Base-by-base conservation (phyloP, 2,329 filamentous ascomycete species). In the Cladosporium sp. region DNA sequence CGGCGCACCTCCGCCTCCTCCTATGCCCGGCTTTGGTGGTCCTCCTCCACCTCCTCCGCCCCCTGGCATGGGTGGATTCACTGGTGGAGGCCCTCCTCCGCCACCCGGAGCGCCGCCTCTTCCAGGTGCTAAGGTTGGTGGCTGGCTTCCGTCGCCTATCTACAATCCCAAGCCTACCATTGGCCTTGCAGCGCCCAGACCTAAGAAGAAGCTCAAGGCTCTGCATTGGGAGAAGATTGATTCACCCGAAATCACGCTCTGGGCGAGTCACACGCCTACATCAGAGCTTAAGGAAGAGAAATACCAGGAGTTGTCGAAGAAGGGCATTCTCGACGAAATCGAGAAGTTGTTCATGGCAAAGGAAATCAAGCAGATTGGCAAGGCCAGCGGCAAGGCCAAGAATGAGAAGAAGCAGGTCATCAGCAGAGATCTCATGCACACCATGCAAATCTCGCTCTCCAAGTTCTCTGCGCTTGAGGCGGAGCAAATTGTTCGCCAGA, bases 141-240 rank as follows among this genome's bases (percentile, higher is more conserved):
- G 90, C 61, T 97, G 89, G 76, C 75, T 96, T 61, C 81, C 86
- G 48, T 83, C 87, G 62, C 79, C 84, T 63, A 79, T 81, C 32
- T 78, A 79, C 58, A 82, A 83, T 60, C 75, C 78, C 19, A 70
- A 80, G 13, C 76, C 84, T 20, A 82, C 84, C 7, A 79, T 90
- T 64, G 85, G 87, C 42, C 76, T 96, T 66, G 87, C 90, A 35
- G 89, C 91, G 60, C 90, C 91, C 53, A 82, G 93, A 66, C 91
- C 94, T 20, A 97, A 97, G 83, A 97, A 96, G 85, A 99, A 97
- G 81, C 90, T 99, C 74, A 99, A 99, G 84, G 93, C 93, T 59
- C 82, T 99, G 65, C 94, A 99, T 77, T 97, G 94, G 93, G 94
- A 99, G 76, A 97, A 97, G 79, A 91, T 99, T 56, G 94, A 99